Evolutionary conservation across 179 eudicot genomes (phyloP).

Genomic region (Nepenthes alata): DNA sequence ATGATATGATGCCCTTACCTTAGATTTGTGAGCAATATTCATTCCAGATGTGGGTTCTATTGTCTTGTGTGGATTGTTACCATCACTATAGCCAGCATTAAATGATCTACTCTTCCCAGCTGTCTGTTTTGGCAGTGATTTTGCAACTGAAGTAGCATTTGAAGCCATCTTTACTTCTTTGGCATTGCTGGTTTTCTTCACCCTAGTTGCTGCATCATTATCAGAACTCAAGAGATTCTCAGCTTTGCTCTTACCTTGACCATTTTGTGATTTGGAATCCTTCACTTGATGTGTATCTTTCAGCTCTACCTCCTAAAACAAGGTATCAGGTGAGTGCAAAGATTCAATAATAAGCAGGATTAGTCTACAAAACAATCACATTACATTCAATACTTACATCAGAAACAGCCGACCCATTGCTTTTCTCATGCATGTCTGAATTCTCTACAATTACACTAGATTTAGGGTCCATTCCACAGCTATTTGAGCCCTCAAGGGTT

Average conservation of each 20-base stretch:
- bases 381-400: slow-evolving; percentile 21
- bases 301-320: slow-evolving; percentile 30
- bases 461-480: slow-evolving; percentile 6
- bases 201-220: no score
- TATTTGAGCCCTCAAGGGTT: slow-evolving; percentile 8
- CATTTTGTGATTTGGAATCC: slow-evolving; percentile 27
- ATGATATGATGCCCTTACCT: slow-evolving; percentile 25
- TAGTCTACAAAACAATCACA: neutral
- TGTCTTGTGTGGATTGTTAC: slow-evolving; percentile 18
- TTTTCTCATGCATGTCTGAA: slow-evolving; percentile 17
- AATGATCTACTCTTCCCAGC: slow-evolving; percentile 27
- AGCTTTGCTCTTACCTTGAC: slow-evolving; percentile 30
- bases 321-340: neutral
- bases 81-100: slow-evolving; percentile 28
- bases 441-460: slow-evolving; percentile 13
- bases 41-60: slow-evolving; percentile 20
- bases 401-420: slow-evolving; percentile 14
- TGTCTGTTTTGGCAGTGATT: slow-evolving; percentile 31
- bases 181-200: slow-evolving; percentile 28
- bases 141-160: slow-evolving; percentile 42
- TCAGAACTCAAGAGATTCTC: slow-evolving; percentile 24
- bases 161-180: slow-evolving; percentile 28
- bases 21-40: slow-evolving; percentile 22
- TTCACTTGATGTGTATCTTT: slow-evolving; percentile 19
- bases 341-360: neutral